Conservation (phyloP, 139 green algal genomes). For the Auxenochlorella pyrenoidosa region DNA sequence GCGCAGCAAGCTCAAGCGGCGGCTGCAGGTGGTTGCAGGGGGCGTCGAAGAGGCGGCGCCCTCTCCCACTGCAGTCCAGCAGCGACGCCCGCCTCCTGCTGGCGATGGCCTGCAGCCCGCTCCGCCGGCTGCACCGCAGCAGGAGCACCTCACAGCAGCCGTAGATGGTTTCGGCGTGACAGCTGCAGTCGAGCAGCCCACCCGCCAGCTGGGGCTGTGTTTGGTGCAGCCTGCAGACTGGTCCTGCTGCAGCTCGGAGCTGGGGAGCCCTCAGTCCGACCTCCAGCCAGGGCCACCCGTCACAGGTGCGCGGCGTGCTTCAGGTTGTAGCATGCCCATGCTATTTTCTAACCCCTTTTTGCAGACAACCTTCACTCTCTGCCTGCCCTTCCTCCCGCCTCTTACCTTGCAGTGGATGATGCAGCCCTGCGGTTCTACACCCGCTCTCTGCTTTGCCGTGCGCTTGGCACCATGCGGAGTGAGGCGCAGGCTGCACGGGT, state of each 20-base stretch:
- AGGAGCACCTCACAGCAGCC: not conserved
- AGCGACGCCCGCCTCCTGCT: conserved; percentile 15
- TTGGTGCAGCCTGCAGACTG: not conserved
- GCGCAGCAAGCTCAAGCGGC: conserved; percentile 18
- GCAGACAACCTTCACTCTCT: too few relatives aligned
- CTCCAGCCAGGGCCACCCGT: not conserved
- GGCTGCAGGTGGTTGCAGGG: conserved; percentile 9
- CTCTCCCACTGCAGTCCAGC: conserved; percentile 2
- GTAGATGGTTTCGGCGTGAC: not conserved
- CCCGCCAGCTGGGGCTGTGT: not conserved
- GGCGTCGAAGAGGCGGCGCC: not conserved
- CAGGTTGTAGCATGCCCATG: not conserved
- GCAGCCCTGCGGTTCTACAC: conserved; percentile 3
- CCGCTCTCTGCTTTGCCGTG: conserved; percentile 10
- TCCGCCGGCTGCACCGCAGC: not conserved
- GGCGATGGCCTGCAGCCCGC: not conserved
- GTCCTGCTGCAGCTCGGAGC: conserved; percentile 18
- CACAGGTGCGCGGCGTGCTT: not conserved
- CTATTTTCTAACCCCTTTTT: too few relatives aligned
- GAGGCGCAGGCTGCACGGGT: not conserved
- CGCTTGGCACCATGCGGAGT: not conserved
- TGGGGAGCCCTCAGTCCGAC: not conserved
- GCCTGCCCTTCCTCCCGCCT: not conserved
- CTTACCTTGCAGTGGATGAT: conserved; percentile 2
- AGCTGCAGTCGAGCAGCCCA: not conserved